A percentile compares a stretch with the other conserved stretches of the same genome.
Conservation (phyloP, 805 yeast genomes). For the Saccharomycopsis selenospora region DNA sequence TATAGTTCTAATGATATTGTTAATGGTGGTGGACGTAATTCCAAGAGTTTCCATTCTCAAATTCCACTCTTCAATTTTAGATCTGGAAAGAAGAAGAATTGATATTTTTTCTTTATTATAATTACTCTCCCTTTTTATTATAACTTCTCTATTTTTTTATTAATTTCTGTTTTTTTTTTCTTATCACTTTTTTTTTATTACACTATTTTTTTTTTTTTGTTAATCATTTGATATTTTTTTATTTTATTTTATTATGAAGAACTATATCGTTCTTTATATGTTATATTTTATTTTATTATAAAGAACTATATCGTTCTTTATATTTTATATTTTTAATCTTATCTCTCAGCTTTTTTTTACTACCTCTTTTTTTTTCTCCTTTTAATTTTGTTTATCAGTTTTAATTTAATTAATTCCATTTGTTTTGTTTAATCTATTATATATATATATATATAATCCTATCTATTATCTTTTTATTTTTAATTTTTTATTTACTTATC, state of each 20-base stretch:
- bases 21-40: neutral
- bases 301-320: neutral
- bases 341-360: neutral
- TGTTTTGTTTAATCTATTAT: neutral
- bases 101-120: neutral
- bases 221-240: neutral
- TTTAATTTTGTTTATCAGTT: neutral
- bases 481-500: too few relatives aligned
- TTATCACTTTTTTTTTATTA: neutral
- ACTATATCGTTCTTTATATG: neutral
- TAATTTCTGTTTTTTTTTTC: neutral
- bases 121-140: neutral
- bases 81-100: constrained; percentile 13
- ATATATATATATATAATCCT: too few relatives aligned
- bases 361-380: constrained; percentile 1
- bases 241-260: neutral
- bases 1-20: constrained; percentile 6
- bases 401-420: neutral
- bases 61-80: constrained; percentile 19
- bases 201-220: neutral
- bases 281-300: neutral
- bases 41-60: constrained; percentile 17
- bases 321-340: neutral
- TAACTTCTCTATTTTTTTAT: neutral
- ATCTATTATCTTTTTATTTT: too few relatives aligned